Conservation (phyloP, 2,329 filamentous ascomycete genomes). For the Cercospora brassicicola region DNA sequence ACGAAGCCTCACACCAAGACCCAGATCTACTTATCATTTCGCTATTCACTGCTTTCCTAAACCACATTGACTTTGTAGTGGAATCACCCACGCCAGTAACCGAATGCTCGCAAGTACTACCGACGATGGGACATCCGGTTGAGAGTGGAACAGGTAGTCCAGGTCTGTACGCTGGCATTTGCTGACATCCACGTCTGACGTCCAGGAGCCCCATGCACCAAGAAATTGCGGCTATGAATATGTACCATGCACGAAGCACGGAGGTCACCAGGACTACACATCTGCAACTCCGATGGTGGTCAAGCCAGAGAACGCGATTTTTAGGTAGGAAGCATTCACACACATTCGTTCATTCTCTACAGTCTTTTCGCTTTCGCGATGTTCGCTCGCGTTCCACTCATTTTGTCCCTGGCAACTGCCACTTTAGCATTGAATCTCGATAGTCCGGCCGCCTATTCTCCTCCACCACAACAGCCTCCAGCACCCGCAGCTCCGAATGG, state of each 20-base stretch:
- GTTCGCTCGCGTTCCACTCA: constrained; percentile 14
- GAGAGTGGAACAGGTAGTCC: neutral
- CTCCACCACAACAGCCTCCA: neutral
- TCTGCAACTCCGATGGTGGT: neutral
- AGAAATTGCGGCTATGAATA: neutral
- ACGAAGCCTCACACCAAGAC: neutral
- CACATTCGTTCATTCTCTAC: constrained; percentile 2
- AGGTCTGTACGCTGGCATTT: neutral
- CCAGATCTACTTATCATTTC: neutral
- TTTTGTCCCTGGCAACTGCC: constrained; percentile 6
- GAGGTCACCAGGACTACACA: neutral
- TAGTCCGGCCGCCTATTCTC: neutral
- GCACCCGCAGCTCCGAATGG: constrained; percentile 9
- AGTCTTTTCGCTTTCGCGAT: constrained; percentile 7
- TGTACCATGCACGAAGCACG: neutral
- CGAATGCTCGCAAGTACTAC: neutral
- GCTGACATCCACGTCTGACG: neutral
- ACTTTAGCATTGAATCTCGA: neutral
- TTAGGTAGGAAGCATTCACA: neutral
- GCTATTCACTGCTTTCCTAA: neutral
- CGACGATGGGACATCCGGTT: neutral
- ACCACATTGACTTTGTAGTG: neutral
- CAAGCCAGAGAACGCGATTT: neutral
- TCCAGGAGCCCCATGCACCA: constrained; percentile 6
- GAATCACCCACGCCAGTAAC: neutral